Conservation (phyloP, 345 rosid genomes). For the Nasturtium officinale region DNA sequence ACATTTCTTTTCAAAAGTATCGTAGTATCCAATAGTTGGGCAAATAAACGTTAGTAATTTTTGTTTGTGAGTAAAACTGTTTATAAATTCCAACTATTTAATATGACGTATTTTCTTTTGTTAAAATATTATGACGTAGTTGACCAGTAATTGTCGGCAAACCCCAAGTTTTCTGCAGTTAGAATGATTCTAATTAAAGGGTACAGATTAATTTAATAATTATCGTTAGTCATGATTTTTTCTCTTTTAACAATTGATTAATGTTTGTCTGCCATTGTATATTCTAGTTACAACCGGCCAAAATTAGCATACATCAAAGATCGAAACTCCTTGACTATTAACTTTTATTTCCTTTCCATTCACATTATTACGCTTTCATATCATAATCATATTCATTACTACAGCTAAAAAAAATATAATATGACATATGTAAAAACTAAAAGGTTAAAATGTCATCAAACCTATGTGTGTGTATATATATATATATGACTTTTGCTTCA, state of each 20-base stretch:
- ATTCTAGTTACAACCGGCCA: slow-evolving; percentile 35
- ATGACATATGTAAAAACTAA: neutral
- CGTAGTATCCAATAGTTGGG: neutral
- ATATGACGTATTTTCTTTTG: neutral
- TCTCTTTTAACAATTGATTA: slow-evolving; percentile 35
- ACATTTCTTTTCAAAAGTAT: neutral
- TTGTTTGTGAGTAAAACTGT: neutral
- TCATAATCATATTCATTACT: neutral
- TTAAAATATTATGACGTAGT: slow-evolving; percentile 16
- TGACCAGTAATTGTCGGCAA: slow-evolving; percentile 43
- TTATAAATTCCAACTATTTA: neutral
- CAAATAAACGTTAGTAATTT: neutral
- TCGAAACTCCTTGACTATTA: slow-evolving; percentile 24
- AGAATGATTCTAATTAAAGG: slow-evolving; percentile 25
- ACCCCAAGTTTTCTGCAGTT: slow-evolving; percentile 39
- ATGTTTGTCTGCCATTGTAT: slow-evolving; percentile 39
- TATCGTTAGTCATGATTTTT: slow-evolving; percentile 24
- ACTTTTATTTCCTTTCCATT: slow-evolving; percentile 19
- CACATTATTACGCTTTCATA: slow-evolving; percentile 32
- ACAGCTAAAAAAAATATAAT: neutral
- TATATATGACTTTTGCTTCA: neutral
- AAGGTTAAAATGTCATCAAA: slow-evolving; percentile 24
- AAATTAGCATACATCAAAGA: slow-evolving; percentile 28
- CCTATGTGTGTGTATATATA: neutral
- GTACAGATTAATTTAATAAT: slow-evolving; percentile 19